Evolutionary conservation across 1,284 basidiomycete genomes (phyloP), one percentile per base, ranked within the genome.

Genomic region (Leccinum insolens): DNA sequence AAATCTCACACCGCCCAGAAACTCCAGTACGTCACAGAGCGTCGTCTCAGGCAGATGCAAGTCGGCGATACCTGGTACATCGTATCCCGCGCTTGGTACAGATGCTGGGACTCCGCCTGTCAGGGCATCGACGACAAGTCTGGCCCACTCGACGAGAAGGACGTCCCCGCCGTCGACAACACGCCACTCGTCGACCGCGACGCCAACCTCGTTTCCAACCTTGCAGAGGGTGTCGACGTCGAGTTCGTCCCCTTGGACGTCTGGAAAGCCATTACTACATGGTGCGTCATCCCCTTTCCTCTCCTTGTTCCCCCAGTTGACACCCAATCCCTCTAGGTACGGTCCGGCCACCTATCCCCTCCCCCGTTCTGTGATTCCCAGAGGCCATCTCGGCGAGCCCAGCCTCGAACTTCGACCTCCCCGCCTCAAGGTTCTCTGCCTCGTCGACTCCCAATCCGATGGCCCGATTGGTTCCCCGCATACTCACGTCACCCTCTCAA

Each of bases 351-450:
- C 77, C 14, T 80, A 84, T 61, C 80, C 86, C 3, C 81, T 95
- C 61, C 84, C 88, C 39, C 87, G 94, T 64, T 83, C 84, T 22
- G 91, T 95, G 66, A 88, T 95, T 68, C 79, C 83, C 14, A 84
- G 85, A 68, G 92, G 86, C 15, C 79, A 82, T 63, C 75, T 80
- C 49, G 85, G 86, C 71, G 82, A 85, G 68, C 80, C 83, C 22
- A 80, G 82, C n/a, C 81, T 98, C 68, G 95, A 98, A 79, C 85
- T 97, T 63, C 86, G 88, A 65, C 95, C 95, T 17, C 90, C 91
- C 2, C 82, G 83, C 44, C 83, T 96, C 75, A 86, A 85, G 68
- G 85, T 90, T 34, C 86, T 91, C 74, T 78, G 82, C 39, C 81
- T 89, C 37, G 75, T 79, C 39, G 75, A 77, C 62, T 73, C 71